phyloP scores from a whole-genome alignment of 2,329 filamentous ascomycete species.

The Zymoseptoria crescenta region DNA sequence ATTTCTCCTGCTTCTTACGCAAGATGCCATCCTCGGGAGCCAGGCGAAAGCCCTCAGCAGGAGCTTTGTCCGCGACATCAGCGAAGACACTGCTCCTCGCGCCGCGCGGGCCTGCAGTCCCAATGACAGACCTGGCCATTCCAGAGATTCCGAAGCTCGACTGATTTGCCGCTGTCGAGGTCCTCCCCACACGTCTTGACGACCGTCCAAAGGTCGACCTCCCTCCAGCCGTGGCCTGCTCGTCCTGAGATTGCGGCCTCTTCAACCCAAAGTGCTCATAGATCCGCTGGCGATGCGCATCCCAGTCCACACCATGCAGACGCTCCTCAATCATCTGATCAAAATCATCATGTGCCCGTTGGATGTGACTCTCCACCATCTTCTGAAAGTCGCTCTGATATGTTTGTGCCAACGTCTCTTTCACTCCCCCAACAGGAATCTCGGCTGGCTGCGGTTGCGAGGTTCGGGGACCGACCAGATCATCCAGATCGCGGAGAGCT shows the following conservation, averaged over 20 bases:
- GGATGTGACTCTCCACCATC: slow-evolving; percentile 41
- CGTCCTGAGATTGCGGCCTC: slow-evolving; percentile 33
- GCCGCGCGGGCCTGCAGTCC: slow-evolving; percentile 57
- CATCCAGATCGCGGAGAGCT: slow-evolving; percentile 69
- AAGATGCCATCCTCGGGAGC: slow-evolving; percentile 66
- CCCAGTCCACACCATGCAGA: slow-evolving; percentile 82
- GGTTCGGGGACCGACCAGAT: slow-evolving; percentile 19
- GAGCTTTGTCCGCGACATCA: slow-evolving; percentile 41
- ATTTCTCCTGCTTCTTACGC: slow-evolving; percentile 75
- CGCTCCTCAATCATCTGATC: slow-evolving; percentile 92
- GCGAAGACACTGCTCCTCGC: slow-evolving; percentile 30
- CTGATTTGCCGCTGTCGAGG: slow-evolving; percentile 36
- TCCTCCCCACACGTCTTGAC: slow-evolving; percentile 33
- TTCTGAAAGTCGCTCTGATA: slow-evolving; percentile 57
- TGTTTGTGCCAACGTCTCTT: slow-evolving; percentile 23
- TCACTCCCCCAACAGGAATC: slow-evolving; percentile 19
- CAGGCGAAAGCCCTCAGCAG: slow-evolving; percentile 36
- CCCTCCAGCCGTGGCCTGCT: slow-evolving; percentile 12
- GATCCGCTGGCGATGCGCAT: slow-evolving; percentile 82
- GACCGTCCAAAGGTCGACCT: slow-evolving; percentile 48
- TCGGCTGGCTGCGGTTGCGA: slow-evolving; percentile 7
- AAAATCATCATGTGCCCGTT: slow-evolving; percentile 83
- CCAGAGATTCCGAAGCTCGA: slow-evolving; percentile 57
- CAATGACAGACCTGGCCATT: slow-evolving; percentile 79
- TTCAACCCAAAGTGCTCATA: slow-evolving; percentile 92